Percentiles rank a stretch among this genome's conserved stretches.
Evolutionary conservation across 1,284 basidiomycete genomes (phyloP).

Genomic region (Vanrija sp.): DNA sequence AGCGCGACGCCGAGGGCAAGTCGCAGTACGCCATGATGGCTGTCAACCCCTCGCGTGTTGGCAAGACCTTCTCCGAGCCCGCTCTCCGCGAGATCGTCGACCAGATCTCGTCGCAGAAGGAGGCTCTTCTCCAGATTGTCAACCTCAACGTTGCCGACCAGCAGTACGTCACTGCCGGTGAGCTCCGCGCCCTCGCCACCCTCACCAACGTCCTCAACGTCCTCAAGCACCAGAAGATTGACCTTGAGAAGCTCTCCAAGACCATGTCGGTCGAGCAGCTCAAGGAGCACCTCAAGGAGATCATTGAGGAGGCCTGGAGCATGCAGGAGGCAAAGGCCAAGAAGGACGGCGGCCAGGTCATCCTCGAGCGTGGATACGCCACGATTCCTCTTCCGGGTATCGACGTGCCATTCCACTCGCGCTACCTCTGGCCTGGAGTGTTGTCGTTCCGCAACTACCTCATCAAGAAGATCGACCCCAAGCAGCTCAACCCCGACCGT

Average conservation of each 20-base stretch:
- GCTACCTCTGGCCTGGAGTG: slow-evolving; percentile 97
- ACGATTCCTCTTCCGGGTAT: slow-evolving; percentile 96
- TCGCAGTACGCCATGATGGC: slow-evolving; percentile 99
- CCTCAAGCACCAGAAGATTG: slow-evolving; percentile 93
- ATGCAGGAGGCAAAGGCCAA: slow-evolving; percentile 70
- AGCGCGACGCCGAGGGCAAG: slow-evolving; percentile 85
- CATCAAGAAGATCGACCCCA: slow-evolving; percentile 94
- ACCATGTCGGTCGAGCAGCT: slow-evolving; percentile 48
- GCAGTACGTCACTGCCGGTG: slow-evolving; percentile 97
- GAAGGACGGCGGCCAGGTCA: slow-evolving; percentile 70
- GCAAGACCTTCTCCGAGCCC: slow-evolving; percentile 82
- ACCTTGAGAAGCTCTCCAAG: slow-evolving; percentile 75
- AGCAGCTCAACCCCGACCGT: slow-evolving; percentile 85
- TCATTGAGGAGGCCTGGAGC: slow-evolving; percentile 77
- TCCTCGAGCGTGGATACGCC: slow-evolving; percentile 91
- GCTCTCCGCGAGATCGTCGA: slow-evolving; percentile 94
- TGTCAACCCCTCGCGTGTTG: slow-evolving; percentile 92
- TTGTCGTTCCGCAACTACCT: slow-evolving; percentile 73
- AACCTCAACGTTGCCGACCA: slow-evolving; percentile 80
- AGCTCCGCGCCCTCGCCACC: slow-evolving; percentile 85
- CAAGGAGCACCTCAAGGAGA: slow-evolving; percentile 68
- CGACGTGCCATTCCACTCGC: slow-evolving; percentile 96
- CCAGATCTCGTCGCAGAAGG: slow-evolving; percentile 70
- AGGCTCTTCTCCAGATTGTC: slow-evolving; percentile 87
- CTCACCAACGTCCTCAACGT: slow-evolving; percentile 96